phyloP scores from a whole-genome alignment of 2,329 filamentous ascomycete genomes.

The Microsporum ferrugineum region DNA sequence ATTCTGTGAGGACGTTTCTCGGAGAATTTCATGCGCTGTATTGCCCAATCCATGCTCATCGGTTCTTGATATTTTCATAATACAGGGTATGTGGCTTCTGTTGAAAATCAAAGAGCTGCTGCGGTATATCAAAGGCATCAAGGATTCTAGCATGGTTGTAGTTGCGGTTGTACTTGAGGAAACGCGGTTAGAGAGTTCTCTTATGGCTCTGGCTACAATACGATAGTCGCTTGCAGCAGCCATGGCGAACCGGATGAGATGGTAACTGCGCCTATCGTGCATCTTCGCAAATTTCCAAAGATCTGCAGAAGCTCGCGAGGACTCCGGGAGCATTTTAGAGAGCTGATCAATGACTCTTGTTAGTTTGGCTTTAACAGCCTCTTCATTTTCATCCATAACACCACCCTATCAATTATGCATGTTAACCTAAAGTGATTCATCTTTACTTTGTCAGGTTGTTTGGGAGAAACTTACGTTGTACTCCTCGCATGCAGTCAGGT shows the following conservation, averaged over 20 bases:
- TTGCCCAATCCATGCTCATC: conserved; percentile 67
- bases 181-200: conserved; percentile 74
- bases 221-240: conserved; percentile 81
- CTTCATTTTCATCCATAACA: conserved; percentile 57
- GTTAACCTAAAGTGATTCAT: not conserved
- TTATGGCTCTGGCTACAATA: conserved; percentile 79
- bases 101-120: conserved; percentile 82
- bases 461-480: conserved; percentile 49
- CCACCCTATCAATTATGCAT: conserved; percentile 44
- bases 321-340: conserved; percentile 64
- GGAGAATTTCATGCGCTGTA: conserved; percentile 77
- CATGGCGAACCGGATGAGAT: conserved; percentile 76
- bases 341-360: conserved; percentile 63
- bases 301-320: conserved; percentile 58
- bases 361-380: conserved; percentile 56
- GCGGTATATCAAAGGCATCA: conserved; percentile 73
- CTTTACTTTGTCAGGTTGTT: not conserved
- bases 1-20: conserved; percentile 80
- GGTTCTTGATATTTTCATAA: conserved; percentile 76
- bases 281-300: conserved; percentile 82
- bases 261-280: conserved; percentile 81
- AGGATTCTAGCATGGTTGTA: conserved; percentile 60
- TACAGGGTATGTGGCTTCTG: conserved; percentile 79
- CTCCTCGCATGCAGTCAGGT: conserved; percentile 72
- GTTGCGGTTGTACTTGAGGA: conserved; percentile 48